Conservation (phyloP, 805 yeast genomes). For the Candida pseudofarinosa region DNA sequence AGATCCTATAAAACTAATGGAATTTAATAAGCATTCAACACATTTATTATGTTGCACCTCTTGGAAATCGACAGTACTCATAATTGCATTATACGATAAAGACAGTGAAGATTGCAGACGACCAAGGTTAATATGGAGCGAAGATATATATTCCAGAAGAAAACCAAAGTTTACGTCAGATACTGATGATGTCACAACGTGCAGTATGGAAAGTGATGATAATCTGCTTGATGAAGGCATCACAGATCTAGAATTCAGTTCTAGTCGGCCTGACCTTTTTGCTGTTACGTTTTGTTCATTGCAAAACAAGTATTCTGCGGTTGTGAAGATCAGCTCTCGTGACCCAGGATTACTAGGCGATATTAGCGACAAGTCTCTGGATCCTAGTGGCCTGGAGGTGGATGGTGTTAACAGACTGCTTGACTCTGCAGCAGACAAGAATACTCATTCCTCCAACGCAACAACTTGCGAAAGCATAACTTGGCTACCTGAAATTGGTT, state of each 20-base stretch:
- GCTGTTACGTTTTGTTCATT: constrained; percentile 36
- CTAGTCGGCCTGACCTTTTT: constrained; percentile 29
- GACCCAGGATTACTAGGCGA: not conserved
- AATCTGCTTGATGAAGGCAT: constrained; percentile 81
- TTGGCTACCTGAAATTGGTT: constrained; percentile 76
- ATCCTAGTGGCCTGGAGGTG: not conserved
- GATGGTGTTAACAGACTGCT: constrained; percentile 9
- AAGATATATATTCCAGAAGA: constrained; percentile 12
- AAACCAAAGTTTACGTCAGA: constrained; percentile 4
- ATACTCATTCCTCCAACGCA: constrained; percentile 44
- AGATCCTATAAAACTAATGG: constrained; percentile 74
- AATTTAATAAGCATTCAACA: constrained; percentile 67
- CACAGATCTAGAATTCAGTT: constrained; percentile 65
- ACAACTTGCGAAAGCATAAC: constrained; percentile 33
- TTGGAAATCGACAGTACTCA: constrained; percentile 73
- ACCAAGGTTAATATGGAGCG: constrained; percentile 40
- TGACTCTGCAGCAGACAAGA: constrained; percentile 16
- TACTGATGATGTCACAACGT: not conserved
- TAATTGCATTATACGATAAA: constrained; percentile 63
- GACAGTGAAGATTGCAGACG: constrained; percentile 34
- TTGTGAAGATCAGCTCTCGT: constrained; percentile 38
- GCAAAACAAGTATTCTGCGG: constrained; percentile 27
- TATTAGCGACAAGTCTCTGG: constrained; percentile 12
- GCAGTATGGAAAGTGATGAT: constrained; percentile 10
- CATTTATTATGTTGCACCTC: constrained; percentile 74